A percentile compares a stretch with the other conserved stretches of the same genome.
Conservation (phyloP, 768 basidiomycete species). For the Russula sp. region DNA sequence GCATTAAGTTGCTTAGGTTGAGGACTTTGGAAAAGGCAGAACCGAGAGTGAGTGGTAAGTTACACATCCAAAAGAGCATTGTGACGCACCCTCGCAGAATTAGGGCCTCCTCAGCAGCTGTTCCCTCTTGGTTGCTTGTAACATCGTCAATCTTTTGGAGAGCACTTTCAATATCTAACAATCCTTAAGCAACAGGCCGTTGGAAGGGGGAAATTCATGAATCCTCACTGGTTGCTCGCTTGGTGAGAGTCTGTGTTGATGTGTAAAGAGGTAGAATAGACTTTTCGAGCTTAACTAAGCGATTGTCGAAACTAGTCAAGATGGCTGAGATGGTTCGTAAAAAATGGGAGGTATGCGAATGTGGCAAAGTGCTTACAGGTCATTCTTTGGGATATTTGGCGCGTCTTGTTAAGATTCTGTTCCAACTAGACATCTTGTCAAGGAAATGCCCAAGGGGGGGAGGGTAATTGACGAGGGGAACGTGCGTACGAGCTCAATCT, state of each 20-base stretch:
- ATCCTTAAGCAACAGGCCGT: not conserved
- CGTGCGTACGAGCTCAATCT: conserved; percentile 49
- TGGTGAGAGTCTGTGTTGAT: conserved; percentile 71
- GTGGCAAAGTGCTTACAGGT: conserved; percentile 53
- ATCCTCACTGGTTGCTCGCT: conserved; percentile 63
- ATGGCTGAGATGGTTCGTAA: conserved; percentile 55
- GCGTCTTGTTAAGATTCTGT: conserved; percentile 84
- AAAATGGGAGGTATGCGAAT: not conserved
- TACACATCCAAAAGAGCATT: not conserved
- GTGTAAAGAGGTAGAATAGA: conserved; percentile 81
- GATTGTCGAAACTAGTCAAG: conserved; percentile 78
- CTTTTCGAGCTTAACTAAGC: conserved; percentile 80
- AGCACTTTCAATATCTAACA: conserved; percentile 74
- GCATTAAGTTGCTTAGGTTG: conserved; percentile 60
- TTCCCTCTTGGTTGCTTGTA: conserved; percentile 68
- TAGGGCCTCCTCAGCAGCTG: conserved; percentile 73
- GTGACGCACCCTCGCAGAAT: conserved; percentile 68
- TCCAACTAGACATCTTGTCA: conserved; percentile 53
- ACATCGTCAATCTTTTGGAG: conserved; percentile 76
- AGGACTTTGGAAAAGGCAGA: conserved; percentile 47
- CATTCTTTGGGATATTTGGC: conserved; percentile 83
- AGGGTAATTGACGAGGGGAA: not conserved
- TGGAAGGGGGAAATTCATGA: not conserved
- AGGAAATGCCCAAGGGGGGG: not conserved
- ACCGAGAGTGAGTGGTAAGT: conserved; percentile 1